phyloP scores from a whole-genome alignment of 345 rosid species.

The Abelmoschus esculentus region DNA sequence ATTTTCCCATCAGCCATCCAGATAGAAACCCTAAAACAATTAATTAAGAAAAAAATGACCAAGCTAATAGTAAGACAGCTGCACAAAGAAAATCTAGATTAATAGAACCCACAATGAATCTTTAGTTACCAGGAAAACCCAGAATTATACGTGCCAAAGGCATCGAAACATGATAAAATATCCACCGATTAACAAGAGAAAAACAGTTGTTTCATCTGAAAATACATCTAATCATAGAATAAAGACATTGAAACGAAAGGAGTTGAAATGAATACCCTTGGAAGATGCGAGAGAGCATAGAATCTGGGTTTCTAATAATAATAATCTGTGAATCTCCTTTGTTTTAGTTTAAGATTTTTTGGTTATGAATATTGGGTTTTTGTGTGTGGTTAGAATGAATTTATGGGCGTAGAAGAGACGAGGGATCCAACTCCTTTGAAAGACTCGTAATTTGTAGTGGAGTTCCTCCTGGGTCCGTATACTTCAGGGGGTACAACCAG shows the following conservation, averaged over 20 bases:
- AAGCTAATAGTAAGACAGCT: constrained; percentile 18
- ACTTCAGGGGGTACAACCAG: too few relatives aligned
- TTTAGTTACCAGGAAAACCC: background rate
- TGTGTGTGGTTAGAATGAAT: too few relatives aligned
- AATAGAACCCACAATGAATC: constrained; percentile 5
- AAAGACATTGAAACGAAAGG: background rate
- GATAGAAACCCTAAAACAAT: background rate
- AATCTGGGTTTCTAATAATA: constrained; percentile 6
- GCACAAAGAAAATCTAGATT: constrained; percentile 14
- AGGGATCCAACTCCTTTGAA: too few relatives aligned
- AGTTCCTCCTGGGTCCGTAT: too few relatives aligned
- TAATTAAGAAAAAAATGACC: background rate
- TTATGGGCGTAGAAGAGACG: too few relatives aligned
- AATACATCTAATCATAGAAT: background rate
- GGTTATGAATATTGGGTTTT: background rate
- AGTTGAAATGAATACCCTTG: constrained; percentile 35
- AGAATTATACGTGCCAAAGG: background rate
- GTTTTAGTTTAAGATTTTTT: too few relatives aligned
- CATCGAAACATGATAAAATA: constrained; percentile 6
- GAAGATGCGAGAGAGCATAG: constrained; percentile 14
- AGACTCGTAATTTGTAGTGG: too few relatives aligned
- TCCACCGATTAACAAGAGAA: background rate
- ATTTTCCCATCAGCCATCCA: constrained; percentile 7
- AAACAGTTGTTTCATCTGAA: background rate
- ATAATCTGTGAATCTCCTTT: constrained; percentile 8